Conservation (phyloP, 208 protist genomes). For the Phytomonas serpens region DNA sequence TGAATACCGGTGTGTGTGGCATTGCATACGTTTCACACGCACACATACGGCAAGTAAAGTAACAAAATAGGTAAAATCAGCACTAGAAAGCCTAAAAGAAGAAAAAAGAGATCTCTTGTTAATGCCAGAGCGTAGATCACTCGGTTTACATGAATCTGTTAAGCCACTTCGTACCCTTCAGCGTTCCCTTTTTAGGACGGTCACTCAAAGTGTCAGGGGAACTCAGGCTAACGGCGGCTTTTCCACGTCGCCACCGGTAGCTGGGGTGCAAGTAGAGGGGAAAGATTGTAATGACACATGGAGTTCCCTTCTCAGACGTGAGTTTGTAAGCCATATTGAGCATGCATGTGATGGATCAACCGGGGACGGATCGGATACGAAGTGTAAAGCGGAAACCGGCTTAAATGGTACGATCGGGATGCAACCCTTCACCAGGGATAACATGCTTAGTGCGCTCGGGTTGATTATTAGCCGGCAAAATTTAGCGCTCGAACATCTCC, state of each 20-base stretch:
- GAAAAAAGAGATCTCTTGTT: background rate
- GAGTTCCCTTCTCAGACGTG: background rate
- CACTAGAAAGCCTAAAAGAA: background rate
- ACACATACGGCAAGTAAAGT: background rate
- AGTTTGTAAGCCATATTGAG: background rate
- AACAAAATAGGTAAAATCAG: background rate
- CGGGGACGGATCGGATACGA: background rate
- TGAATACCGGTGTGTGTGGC: background rate
- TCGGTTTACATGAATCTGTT: background rate
- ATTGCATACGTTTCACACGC: background rate
- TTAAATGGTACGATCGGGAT: background rate
- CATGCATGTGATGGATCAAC: background rate
- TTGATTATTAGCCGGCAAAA: background rate
- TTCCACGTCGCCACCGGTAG: background rate
- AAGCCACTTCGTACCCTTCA: background rate
- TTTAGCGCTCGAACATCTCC: conserved; percentile 1
- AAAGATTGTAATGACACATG: background rate
- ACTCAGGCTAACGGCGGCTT: background rate
- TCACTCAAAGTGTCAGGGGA: background rate
- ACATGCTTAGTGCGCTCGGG: background rate
- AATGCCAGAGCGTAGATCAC: background rate
- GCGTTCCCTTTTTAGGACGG: background rate
- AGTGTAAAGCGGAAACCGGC: background rate
- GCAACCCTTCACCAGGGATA: background rate
- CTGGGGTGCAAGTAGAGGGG: background rate